Evolutionary conservation across 768 basidiomycete genomes (phyloP).

Genomic region (Astraeus odoratus): DNA sequence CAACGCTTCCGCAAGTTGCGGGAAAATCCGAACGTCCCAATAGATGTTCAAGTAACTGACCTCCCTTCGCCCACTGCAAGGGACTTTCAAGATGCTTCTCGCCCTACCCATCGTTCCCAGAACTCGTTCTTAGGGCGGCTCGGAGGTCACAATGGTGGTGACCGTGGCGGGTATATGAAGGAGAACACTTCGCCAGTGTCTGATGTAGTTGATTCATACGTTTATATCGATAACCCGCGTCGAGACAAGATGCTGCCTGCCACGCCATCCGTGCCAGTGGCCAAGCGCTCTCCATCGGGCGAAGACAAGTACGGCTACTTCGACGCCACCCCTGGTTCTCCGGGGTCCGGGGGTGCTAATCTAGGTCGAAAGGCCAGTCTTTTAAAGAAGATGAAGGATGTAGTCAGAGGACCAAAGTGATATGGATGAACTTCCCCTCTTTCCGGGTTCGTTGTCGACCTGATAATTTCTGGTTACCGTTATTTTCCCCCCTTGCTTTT

Average conservation of each 20-base stretch:
- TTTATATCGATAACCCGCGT: slow-evolving; percentile 50
- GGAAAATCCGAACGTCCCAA: slow-evolving; percentile 76
- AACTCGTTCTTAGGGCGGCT: slow-evolving; percentile 68
- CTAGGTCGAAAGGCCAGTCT: slow-evolving; percentile 72
- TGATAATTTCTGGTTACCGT: not conserved
- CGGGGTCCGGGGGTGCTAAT: slow-evolving; percentile 30
- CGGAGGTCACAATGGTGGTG: slow-evolving; percentile 36
- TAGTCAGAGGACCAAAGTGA: slow-evolving; percentile 51
- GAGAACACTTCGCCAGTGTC: slow-evolving; percentile 26
- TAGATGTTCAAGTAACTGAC: slow-evolving; percentile 38
- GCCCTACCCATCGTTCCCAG: slow-evolving; percentile 66
- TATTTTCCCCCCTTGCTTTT: not conserved
- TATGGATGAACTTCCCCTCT: not conserved
- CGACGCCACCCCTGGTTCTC: slow-evolving; percentile 33
- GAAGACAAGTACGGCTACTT: slow-evolving; percentile 41
- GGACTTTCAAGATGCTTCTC: slow-evolving; percentile 23
- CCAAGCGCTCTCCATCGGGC: slow-evolving; percentile 18
- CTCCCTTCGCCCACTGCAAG: slow-evolving; percentile 39
- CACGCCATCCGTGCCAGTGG: slow-evolving; percentile 29
- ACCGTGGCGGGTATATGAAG: slow-evolving; percentile 31
- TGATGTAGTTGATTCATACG: slow-evolving; percentile 47
- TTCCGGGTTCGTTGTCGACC: not conserved
- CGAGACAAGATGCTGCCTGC: slow-evolving; percentile 50
- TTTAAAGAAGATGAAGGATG: slow-evolving; percentile 73
- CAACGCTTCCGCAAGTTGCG: slow-evolving; percentile 87